Conservation (phyloP, 2,329 filamentous ascomycete species). For the Colletotrichum scovillei region DNA sequence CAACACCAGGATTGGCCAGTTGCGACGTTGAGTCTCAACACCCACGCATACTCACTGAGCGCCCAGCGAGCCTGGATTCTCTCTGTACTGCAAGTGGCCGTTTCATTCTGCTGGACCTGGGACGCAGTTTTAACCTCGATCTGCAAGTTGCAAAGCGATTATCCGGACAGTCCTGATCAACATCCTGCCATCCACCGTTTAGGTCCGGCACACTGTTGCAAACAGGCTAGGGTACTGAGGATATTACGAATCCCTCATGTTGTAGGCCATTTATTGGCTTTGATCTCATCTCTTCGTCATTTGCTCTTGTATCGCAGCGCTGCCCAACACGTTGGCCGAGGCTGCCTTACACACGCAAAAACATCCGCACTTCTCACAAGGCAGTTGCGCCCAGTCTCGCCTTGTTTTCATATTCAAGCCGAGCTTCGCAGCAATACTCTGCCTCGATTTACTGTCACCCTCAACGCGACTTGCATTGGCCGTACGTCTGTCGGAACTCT, state of each 20-base stretch:
- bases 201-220: background rate
- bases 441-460: constrained; percentile 23
- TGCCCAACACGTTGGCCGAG: constrained; percentile 25
- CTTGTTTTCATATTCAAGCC: constrained; percentile 8
- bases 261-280: background rate
- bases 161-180: background rate
- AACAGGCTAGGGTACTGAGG: constrained; percentile 5
- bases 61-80: background rate
- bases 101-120: background rate
- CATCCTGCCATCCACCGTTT: background rate
- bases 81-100: background rate
- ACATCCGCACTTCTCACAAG: background rate
- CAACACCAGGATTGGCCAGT: background rate
- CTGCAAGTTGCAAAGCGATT: background rate
- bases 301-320: constrained; percentile 18
- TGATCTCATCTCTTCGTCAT: background rate
- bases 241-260: constrained; percentile 1
- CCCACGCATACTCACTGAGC: background rate
- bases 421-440: background rate
- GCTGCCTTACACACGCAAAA: constrained; percentile 26
- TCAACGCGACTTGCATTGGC: constrained; percentile 10
- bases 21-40: background rate
- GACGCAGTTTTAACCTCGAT: background rate
- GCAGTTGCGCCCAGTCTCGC: constrained; percentile 7
- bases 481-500: constrained; percentile 1